phyloP scores from a whole-genome alignment of 2,329 filamentous ascomycete species.

The Aspergillus fumigatus region DNA sequence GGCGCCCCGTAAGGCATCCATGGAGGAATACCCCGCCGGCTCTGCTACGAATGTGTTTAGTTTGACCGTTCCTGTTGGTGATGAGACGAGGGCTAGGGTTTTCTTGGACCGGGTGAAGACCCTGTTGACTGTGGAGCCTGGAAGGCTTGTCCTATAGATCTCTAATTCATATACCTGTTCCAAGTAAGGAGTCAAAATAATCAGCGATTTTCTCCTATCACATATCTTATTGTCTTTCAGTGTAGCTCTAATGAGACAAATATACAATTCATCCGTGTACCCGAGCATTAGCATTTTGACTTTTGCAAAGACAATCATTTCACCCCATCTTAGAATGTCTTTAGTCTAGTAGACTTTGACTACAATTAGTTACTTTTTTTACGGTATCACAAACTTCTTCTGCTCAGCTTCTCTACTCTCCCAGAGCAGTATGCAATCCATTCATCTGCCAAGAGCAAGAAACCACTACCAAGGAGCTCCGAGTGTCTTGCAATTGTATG shows the following conservation, averaged over 20 bases:
- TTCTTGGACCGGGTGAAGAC: slow-evolving; percentile 86
- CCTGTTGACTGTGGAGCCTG: slow-evolving; percentile 75
- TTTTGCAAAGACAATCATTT: neutral
- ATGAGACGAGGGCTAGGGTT: slow-evolving; percentile 73
- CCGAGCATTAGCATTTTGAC: neutral
- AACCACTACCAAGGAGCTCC: neutral
- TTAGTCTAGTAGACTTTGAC: neutral
- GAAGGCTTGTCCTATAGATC: slow-evolving; percentile 58
- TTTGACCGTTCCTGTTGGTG: slow-evolving; percentile 70
- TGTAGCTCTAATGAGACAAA: neutral
- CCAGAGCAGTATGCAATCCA: neutral
- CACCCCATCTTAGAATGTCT: neutral
- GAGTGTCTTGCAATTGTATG: neutral
- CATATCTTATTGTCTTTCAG: neutral
- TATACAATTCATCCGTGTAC: neutral
- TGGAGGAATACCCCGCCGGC: slow-evolving; percentile 36
- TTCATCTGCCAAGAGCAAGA: neutral
- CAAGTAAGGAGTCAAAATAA: neutral
- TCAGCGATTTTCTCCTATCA: neutral
- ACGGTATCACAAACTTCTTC: neutral
- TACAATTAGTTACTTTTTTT: neutral
- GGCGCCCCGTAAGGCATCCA: slow-evolving; percentile 24
- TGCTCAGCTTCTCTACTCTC: neutral
- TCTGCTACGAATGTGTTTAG: slow-evolving; percentile 72
- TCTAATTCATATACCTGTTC: neutral